phyloP scores from a whole-genome alignment of 306 rosid genomes.

The Glycine latifolia region DNA sequence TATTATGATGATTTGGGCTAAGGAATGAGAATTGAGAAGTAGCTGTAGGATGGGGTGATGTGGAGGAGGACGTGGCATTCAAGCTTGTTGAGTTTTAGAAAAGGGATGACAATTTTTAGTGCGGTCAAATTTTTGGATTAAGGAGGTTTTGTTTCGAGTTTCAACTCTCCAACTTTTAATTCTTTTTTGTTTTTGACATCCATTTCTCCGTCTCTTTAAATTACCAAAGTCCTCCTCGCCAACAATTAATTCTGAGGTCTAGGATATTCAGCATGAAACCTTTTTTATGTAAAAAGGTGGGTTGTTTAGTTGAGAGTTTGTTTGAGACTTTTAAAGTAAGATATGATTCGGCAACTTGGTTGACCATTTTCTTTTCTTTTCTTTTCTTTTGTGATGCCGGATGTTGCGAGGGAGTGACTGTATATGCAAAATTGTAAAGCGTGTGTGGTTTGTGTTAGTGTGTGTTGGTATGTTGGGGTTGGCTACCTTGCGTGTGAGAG shows the following conservation, averaged over 20 bases:
- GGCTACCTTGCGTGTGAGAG: conserved; percentile 54
- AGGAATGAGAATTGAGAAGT: conserved; percentile 38
- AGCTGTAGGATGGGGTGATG: neutral
- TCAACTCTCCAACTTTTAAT: conserved; percentile 22
- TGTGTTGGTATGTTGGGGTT: conserved; percentile 46
- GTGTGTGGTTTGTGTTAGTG: neutral
- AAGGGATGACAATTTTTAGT: conserved; percentile 55
- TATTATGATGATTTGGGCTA: conserved; percentile 54
- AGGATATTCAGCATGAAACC: conserved; percentile 43
- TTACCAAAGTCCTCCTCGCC: conserved; percentile 42
- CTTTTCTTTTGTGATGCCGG: neutral
- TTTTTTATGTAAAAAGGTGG: conserved; percentile 43
- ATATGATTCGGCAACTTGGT: conserved; percentile 62
- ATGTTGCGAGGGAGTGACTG: conserved; percentile 42
- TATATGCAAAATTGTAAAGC: conserved; percentile 39
- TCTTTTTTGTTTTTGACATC: conserved; percentile 14
- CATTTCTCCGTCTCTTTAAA: conserved; percentile 42
- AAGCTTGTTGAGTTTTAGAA: conserved; percentile 48
- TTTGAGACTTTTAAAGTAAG: conserved; percentile 61
- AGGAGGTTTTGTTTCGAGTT: conserved; percentile 23
- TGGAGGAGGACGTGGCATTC: conserved; percentile 36
- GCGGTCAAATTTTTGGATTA: conserved; percentile 51
- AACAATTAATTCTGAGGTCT: conserved; percentile 40
- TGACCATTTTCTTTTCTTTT: conserved; percentile 56
- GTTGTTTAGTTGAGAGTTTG: conserved; percentile 38